Conservation (phyloP, 2,329 filamentous ascomycete genomes). For the Herpotrichia juniperi region DNA sequence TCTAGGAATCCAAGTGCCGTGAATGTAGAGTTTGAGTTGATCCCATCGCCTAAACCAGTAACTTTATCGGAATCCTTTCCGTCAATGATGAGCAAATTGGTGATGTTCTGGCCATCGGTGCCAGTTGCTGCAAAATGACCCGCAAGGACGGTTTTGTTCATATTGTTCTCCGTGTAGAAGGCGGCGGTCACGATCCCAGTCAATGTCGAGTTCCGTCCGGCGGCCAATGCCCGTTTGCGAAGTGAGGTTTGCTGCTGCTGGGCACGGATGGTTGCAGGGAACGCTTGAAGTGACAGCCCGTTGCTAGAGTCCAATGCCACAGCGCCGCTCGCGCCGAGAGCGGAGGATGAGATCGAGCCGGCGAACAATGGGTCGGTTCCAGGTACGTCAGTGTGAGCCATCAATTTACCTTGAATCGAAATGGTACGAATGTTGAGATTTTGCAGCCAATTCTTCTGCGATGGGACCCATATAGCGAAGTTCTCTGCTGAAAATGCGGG, state of each 20-base stretch:
- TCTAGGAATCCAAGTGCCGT: constrained; percentile 62
- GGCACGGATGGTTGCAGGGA: constrained; percentile 45
- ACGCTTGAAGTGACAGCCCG: constrained; percentile 48
- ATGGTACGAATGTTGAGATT: constrained; percentile 71
- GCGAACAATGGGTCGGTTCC: constrained; percentile 73
- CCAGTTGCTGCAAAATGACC: constrained; percentile 81
- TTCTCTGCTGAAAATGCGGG: constrained; percentile 68
- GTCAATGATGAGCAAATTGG: constrained; percentile 85
- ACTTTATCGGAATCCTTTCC: constrained; percentile 70
- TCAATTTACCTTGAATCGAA: constrained; percentile 74
- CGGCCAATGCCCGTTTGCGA: constrained; percentile 51
- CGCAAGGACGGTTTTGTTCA: constrained; percentile 85
- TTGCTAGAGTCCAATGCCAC: constrained; percentile 62
- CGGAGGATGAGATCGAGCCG: constrained; percentile 79
- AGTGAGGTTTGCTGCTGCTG: constrained; percentile 39
- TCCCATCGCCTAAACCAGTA: constrained; percentile 69
- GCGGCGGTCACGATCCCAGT: constrained; percentile 77
- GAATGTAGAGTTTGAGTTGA: constrained; percentile 77
- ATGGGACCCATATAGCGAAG: constrained; percentile 92
- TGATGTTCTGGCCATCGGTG: constrained; percentile 71
- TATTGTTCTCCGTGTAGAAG: constrained; percentile 72
- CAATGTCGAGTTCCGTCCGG: constrained; percentile 54
- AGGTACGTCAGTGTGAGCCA: constrained; percentile 70
- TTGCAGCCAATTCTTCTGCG: constrained; percentile 83
- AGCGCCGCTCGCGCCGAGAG: constrained; percentile 74